Percentiles rank a stretch among this genome's conserved stretches.
Evolutionary conservation across 768 basidiomycete species (phyloP).

Genomic region (Kwoniella mangroviensis): DNA sequence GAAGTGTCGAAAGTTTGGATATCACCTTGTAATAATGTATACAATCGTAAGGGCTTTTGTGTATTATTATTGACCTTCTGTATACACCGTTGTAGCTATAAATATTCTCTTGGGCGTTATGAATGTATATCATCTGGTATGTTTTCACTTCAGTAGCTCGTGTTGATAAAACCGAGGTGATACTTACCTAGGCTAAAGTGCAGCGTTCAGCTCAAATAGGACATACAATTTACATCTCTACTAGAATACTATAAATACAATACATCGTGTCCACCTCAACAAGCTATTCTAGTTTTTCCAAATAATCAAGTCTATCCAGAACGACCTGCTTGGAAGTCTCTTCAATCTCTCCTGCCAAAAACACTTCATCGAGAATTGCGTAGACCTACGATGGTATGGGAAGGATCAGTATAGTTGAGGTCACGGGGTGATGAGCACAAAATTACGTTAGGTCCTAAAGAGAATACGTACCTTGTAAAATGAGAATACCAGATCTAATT

Average conservation of each 20-base stretch:
- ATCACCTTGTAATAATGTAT: conserved; percentile 1
- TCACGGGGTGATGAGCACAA: background rate
- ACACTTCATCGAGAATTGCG: conserved; percentile 96
- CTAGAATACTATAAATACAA: background rate
- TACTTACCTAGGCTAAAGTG: too few relatives aligned
- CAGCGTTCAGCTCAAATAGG: background rate
- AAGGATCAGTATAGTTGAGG: background rate
- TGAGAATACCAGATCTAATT: conserved; percentile 96
- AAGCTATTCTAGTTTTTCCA: conserved; percentile 84
- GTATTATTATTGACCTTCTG: background rate
- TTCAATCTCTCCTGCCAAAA: conserved; percentile 96
- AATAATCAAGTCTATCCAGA: conserved; percentile 80
- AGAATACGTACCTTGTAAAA: conserved; percentile 79
- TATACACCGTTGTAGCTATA: background rate
- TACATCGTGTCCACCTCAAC: background rate
- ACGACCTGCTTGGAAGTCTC: conserved; percentile 98
- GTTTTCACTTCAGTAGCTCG: too few relatives aligned
- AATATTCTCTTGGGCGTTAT: background rate
- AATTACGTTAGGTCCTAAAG: background rate
- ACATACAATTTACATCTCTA: background rate
- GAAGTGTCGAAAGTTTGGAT: conserved; percentile 12
- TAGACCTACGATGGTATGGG: conserved; percentile 70
- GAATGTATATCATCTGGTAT: background rate
- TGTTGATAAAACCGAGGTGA: too few relatives aligned
- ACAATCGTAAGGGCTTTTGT: background rate